Percentiles rank a stretch among this genome's conserved stretches.
Conservation (phyloP, 2,329 filamentous ascomycete genomes). For the Fusarium illudens region DNA sequence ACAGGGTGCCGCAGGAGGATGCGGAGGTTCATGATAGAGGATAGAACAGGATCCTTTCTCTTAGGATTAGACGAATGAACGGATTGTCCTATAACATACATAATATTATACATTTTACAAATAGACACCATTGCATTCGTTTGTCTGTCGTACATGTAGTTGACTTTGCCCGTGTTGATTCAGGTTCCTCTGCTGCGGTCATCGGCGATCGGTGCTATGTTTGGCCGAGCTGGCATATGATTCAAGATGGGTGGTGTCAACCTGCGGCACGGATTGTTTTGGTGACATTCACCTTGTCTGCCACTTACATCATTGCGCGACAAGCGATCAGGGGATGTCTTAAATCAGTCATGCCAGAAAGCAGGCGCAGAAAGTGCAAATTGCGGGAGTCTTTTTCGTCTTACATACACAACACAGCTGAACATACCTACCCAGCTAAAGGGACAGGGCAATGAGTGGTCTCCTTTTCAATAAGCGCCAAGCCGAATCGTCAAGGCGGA, state of each 20-base stretch:
- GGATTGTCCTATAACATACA: constrained; percentile 35
- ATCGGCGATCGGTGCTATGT: constrained; percentile 1
- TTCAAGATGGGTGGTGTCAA: background rate
- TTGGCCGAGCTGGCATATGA: background rate
- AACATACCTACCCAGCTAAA: background rate
- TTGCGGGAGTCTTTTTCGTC: background rate
- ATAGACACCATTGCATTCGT: background rate
- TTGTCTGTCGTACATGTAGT: background rate
- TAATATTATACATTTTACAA: constrained; percentile 33
- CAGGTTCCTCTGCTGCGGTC: background rate
- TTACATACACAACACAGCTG: too few species aligned
- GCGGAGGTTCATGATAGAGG: constrained; percentile 35
- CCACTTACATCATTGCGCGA: constrained; percentile 25
- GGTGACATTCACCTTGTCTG: constrained; percentile 19
- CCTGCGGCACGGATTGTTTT: constrained; percentile 11
- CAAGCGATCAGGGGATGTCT: background rate
- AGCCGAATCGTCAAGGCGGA: constrained; percentile 1
- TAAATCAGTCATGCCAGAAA: background rate
- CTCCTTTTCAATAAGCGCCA: background rate
- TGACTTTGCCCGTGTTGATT: background rate
- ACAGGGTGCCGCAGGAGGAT: constrained; percentile 25
- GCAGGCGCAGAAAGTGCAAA: background rate
- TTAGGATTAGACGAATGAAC: constrained; percentile 43
- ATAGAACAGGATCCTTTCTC: constrained; percentile 38
- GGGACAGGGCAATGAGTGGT: background rate